A percentile compares a stretch with the other conserved stretches of the same genome.
Evolutionary conservation across 495 filamentous ascomycete genomes (phyloP).

Genomic region (Mytilinidion resinicola): DNA sequence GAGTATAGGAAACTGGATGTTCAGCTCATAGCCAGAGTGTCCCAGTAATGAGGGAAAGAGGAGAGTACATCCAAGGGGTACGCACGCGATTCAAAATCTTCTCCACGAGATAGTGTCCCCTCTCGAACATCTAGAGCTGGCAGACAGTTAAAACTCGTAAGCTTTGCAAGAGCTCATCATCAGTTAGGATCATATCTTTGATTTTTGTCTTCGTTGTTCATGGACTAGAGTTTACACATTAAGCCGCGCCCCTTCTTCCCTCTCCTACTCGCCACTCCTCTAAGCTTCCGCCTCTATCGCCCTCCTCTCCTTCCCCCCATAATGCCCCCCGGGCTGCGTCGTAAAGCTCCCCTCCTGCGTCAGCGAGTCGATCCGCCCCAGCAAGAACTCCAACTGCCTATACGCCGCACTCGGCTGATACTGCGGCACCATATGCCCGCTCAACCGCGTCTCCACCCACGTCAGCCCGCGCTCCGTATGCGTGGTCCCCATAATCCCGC

Average conservation of each 20-base stretch:
- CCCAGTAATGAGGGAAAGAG: too few species aligned
- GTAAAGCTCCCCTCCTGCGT: conserved; percentile 26
- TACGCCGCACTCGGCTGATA: conserved; percentile 42
- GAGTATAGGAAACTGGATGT: too few species aligned
- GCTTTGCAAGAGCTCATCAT: too few species aligned
- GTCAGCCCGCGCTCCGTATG: conserved; percentile 37
- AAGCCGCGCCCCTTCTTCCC: not conserved
- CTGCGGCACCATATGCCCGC: conserved; percentile 36
- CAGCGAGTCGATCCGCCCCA: conserved; percentile 35
- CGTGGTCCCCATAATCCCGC: conserved; percentile 34
- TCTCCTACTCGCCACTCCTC: not conserved
- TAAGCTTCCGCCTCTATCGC: not conserved
- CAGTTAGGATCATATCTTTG: too few species aligned
- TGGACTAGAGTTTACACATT: not conserved
- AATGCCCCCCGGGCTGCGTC: conserved; percentile 16
- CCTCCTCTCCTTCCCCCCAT: not conserved
- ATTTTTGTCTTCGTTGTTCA: too few species aligned
- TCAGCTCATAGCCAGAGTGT: too few species aligned
- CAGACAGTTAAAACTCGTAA: too few species aligned
- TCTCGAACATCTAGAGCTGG: too few species aligned
- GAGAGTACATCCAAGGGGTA: too few species aligned
- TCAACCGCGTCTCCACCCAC: conserved; percentile 29
- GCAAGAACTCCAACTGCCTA: conserved; percentile 51
- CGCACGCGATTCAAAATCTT: too few species aligned
- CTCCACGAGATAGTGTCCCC: too few species aligned